phyloP scores from a whole-genome alignment of 1,284 basidiomycete genomes.

The Taiwanofungus camphoratus region DNA sequence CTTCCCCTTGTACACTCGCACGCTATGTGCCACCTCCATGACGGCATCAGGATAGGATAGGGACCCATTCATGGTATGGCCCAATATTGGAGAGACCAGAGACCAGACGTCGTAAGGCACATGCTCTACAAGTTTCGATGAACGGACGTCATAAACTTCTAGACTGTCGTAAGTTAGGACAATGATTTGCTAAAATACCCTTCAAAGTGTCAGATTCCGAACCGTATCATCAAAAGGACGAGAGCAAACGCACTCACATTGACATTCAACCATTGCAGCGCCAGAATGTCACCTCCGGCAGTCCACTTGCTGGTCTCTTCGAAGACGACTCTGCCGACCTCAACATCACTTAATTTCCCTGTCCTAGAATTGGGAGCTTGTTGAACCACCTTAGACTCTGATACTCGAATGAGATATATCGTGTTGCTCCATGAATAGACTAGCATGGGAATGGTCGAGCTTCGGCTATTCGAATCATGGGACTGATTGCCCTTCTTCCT shows the following conservation, averaged over 20 bases:
- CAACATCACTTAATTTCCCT: slow-evolving; percentile 52
- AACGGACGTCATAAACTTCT: slow-evolving; percentile 66
- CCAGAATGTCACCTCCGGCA: slow-evolving; percentile 52
- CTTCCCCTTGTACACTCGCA: slow-evolving; percentile 84
- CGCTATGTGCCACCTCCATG: slow-evolving; percentile 62
- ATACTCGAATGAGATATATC: slow-evolving; percentile 61
- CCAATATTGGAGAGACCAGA: slow-evolving; percentile 49
- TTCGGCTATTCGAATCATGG: slow-evolving; percentile 13
- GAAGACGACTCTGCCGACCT: slow-evolving; percentile 59
- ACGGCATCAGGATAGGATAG: slow-evolving; percentile 45
- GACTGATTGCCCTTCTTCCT: slow-evolving; percentile 23
- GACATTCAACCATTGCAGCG: slow-evolving; percentile 70
- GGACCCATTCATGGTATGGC: slow-evolving; percentile 40
- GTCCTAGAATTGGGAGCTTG: slow-evolving; percentile 47
- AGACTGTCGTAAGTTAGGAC: slow-evolving; percentile 54
- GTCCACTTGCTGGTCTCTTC: slow-evolving; percentile 51
- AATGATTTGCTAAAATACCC: slow-evolving; percentile 49
- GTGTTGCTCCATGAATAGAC: slow-evolving; percentile 80
- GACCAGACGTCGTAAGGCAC: slow-evolving; percentile 50
- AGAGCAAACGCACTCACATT: slow-evolving; percentile 53
- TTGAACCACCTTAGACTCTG: slow-evolving; percentile 54
- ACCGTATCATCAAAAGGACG: slow-evolving; percentile 6
- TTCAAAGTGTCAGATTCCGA: not conserved
- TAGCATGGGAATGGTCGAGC: slow-evolving; percentile 47
- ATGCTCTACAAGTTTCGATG: slow-evolving; percentile 50